Base-by-base conservation (phyloP, 139 green algal species). In the Micromonas pusilla region DNA sequence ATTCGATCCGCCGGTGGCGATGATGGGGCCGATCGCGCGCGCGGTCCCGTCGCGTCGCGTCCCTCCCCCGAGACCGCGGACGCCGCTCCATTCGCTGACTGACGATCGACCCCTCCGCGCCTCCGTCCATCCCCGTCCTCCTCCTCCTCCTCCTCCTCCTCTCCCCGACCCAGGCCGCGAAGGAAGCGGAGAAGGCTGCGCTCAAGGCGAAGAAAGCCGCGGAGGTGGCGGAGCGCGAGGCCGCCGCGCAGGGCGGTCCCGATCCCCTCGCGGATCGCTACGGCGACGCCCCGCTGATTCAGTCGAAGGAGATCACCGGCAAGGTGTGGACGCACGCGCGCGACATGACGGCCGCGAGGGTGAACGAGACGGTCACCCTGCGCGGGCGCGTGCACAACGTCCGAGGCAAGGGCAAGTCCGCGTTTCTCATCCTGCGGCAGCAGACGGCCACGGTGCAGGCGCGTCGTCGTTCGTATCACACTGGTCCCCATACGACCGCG, bases 341-440 rank as follows among this genome's bases (percentile, higher is more conserved):
- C 19, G 57, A 80, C 16, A 30, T 86, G 62, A 38, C 25, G 9
- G 28, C 23, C 19, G 26, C 28, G 63, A 23, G 81, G 68, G 52
- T 53, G 23, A 30, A 63, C 36, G 3, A 72, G 30, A 70, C 53
- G 9, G 84, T 86, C 4, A 39, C 85, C 26, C 23, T 88, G 13
- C 79, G 81, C n/a, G 84, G 63, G 52, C 78, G 84, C n/a, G 84
- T 99, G 77, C 90, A 97, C 77, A 90, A 82, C 52, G 91, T 94
- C 39, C 86, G 95, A 5, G 93, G 91, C 64, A 98, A 98, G 85
- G 95, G 95, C 75, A 98, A 98, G 85, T 91, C 86, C 3, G 90
- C 87, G 25, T 99, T 99, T 85, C 54, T 99, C 21, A 91, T 98
- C 77, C 81, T 99, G 31, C 85, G 95, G 16, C 89, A 97, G 79